Base-by-base conservation (phyloP, 2,329 filamentous ascomycete species). In the Cytospora paraplurivora region DNA sequence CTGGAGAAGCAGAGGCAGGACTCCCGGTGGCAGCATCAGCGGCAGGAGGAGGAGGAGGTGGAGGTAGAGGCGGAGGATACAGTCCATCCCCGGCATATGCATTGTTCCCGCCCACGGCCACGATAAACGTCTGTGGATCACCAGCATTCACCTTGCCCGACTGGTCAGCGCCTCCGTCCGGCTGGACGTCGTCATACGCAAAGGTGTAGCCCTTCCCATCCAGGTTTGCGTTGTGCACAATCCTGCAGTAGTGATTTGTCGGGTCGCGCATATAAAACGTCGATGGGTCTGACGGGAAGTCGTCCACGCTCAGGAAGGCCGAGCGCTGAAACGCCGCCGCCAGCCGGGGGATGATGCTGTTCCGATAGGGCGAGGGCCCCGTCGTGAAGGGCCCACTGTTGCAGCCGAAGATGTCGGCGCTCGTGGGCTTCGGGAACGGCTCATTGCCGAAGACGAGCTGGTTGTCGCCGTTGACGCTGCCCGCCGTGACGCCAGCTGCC, bases 331-430 rank as follows among this genome's bases (percentile, higher is more conserved):
- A 78, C 62, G 51, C 83, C 71, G 67, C 80, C 70, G 56, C 86
- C 75, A 73, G 80, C 69, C 67, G 75, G 37, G 76, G 88, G 82
- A 68, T 79, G 59, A 79, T 76, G 21, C 76, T 76, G 74, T 71
- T 80, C 56, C 71, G 79, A 70, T 63, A 71, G 27, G 71, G 65
- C 59, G 65, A 82, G 70, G 53, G 77, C 70, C 67, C 76, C 8
- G 73, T 78, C 8, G 78, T 76, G 68, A 89, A 89, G 0, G 86
- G 85, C 0, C 87, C 87, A 1, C 82, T 85, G 68, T 83, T 87
- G 75, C 87, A 90, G 41, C 82, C 82, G 71, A 91, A 85, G 66
- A 92, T 88, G 72, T 91, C 88, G 13, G 76, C 76, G 1, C 84
- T 84, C 1, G 76, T 81, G 0, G 88, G 88, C 63, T 82, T 79